Conservation (phyloP, 371 early-diverging fungal species). For the Mortierella sp. region DNA sequence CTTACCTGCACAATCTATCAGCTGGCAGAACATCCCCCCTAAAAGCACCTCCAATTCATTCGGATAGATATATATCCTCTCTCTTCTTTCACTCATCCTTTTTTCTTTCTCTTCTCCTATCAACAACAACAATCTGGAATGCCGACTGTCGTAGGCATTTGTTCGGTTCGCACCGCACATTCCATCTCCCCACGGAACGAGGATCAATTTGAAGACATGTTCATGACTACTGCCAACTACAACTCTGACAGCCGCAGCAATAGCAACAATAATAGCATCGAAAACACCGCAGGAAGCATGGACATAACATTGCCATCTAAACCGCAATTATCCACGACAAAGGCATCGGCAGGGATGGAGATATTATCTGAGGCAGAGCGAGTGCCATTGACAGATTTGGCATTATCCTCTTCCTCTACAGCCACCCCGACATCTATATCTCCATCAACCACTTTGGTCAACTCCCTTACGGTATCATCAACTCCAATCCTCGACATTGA, state of each 20-base stretch:
- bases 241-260: not conserved
- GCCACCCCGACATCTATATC: not conserved
- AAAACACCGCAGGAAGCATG: not conserved
- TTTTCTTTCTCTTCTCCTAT: not conserved
- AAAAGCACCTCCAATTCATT: not conserved
- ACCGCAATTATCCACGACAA: not conserved
- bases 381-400: not conserved
- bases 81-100: not conserved
- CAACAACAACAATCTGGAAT: not conserved
- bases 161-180: not conserved
- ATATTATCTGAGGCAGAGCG: not conserved
- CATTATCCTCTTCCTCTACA: not conserved
- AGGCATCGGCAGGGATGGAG: not conserved
- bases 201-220: not conserved
- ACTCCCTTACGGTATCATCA: not conserved
- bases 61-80: not conserved
- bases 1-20: not conserved
- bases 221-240: not conserved
- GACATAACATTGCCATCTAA: not conserved
- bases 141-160: not conserved
- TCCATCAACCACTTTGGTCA: not conserved
- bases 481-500: not conserved
- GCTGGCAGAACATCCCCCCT: not conserved
- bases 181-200: not conserved
- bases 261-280: not conserved